A percentile compares a stretch with the other conserved stretches of the same genome.
Evolutionary conservation across 306 rosid species (phyloP).

Genomic region (Canavalia gladiata): DNA sequence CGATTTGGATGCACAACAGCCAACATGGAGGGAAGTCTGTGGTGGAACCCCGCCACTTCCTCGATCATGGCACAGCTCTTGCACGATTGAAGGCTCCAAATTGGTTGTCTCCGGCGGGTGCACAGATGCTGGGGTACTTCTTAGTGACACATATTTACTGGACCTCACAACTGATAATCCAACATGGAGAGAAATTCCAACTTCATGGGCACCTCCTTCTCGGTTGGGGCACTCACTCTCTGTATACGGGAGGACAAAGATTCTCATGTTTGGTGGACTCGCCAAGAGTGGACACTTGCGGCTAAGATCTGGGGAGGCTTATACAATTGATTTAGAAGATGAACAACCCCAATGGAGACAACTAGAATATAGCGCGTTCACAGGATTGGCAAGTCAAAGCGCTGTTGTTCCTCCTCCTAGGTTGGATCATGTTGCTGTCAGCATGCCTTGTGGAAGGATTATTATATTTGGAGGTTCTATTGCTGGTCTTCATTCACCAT

Average conservation of each 20-base stretch:
- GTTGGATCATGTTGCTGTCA: conserved; percentile 94
- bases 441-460: conserved; percentile 99
- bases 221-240: conserved; percentile 96
- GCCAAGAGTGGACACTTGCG: conserved; percentile 93
- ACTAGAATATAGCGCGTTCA: conserved; percentile 76
- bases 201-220: conserved; percentile 89
- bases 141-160: conserved; percentile 82
- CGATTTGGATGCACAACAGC: conserved; percentile 98
- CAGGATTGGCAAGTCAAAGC: conserved; percentile 82
- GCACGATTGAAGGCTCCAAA: conserved; percentile 94
- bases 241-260: conserved; percentile 83
- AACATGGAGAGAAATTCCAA: conserved; percentile 90
- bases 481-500: conserved; percentile 96
- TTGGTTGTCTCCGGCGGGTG: conserved; percentile 96
- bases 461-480: conserved; percentile 94
- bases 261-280: conserved; percentile 98
- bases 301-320: conserved; percentile 91
- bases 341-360: conserved; percentile 90
- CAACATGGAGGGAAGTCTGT: conserved; percentile 90
- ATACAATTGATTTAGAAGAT: conserved; percentile 84
- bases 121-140: conserved; percentile 91
- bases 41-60: conserved; percentile 95
- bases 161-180: conserved; percentile 83
- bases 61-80: conserved; percentile 98
- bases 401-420: conserved; percentile 94